phyloP scores from a whole-genome alignment of 1,139 yeast species.

The Lodderomyces orthopsilosis region DNA sequence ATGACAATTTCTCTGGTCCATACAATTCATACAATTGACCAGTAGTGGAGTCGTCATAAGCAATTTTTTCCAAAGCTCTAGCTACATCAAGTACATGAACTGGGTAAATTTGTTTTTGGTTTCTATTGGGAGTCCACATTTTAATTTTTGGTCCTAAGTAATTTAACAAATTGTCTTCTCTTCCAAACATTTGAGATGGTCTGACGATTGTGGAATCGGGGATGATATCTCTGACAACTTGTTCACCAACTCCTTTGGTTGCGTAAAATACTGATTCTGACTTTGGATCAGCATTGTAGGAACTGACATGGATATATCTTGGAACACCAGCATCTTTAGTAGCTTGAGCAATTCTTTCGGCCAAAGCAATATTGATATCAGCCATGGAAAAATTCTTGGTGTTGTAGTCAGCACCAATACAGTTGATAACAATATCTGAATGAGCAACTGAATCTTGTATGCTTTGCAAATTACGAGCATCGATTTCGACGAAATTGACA shows the following conservation, averaged over 20 bases:
- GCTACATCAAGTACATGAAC: slow-evolving; percentile 81
- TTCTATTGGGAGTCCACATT: slow-evolving; percentile 63
- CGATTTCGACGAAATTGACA: slow-evolving; percentile 80
- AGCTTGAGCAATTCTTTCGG: slow-evolving; percentile 76
- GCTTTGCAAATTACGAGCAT: slow-evolving; percentile 71
- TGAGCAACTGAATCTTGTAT: slow-evolving; percentile 77
- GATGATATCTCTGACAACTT: slow-evolving; percentile 59
- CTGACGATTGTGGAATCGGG: slow-evolving; percentile 85
- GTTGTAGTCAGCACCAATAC: slow-evolving; percentile 73
- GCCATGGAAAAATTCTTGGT: slow-evolving; percentile 83
- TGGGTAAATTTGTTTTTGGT: slow-evolving; percentile 65
- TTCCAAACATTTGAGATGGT: slow-evolving; percentile 80
- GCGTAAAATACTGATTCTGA: slow-evolving; percentile 72
- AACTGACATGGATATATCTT: slow-evolving; percentile 74
- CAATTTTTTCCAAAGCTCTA: slow-evolving; percentile 72
- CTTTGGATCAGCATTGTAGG: slow-evolving; percentile 71
- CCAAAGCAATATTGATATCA: slow-evolving; percentile 76
- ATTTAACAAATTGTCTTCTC: slow-evolving; percentile 71
- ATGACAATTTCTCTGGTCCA: slow-evolving; percentile 70
- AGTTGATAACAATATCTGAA: slow-evolving; percentile 79
- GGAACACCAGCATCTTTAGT: slow-evolving; percentile 72
- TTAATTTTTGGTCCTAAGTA: slow-evolving; percentile 56
- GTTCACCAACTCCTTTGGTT: slow-evolving; percentile 80
- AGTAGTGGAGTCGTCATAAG: slow-evolving; percentile 75
- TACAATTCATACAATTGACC: slow-evolving; percentile 75